Conservation (phyloP, 345 rosid species). For the Eucalyptus erythrocorys region DNA sequence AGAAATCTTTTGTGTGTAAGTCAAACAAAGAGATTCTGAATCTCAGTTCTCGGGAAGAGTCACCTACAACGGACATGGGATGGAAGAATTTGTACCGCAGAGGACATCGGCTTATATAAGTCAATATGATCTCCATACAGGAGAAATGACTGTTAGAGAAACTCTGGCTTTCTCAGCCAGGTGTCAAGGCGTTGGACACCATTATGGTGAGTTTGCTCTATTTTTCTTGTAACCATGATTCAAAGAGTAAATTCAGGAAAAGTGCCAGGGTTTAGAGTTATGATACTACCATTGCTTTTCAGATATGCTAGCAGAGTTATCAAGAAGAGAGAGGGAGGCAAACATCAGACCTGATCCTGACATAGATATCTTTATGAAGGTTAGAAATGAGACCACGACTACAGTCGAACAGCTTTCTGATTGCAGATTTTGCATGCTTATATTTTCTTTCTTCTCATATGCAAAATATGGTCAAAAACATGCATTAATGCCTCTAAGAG, state of each 20-base stretch:
- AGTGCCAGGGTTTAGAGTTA: background rate
- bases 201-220: constrained; percentile 19
- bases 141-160: constrained; percentile 60
- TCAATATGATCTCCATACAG: constrained; percentile 45
- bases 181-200: constrained; percentile 58
- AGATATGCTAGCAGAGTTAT: constrained; percentile 61
- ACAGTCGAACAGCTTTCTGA: background rate
- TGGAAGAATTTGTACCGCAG: constrained; percentile 59
- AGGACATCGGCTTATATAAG: constrained; percentile 53
- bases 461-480: background rate
- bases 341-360: constrained; percentile 86
- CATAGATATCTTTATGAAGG: constrained; percentile 80
- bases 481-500: background rate
- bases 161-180: constrained; percentile 53
- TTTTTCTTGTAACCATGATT: background rate
- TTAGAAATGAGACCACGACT: background rate
- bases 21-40: background rate
- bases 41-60: constrained; percentile 40
- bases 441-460: background rate
- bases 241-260: background rate
- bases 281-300: background rate
- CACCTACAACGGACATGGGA: constrained; percentile 42
- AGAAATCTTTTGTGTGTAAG: background rate
- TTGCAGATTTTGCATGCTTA: background rate
- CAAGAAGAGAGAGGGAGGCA: constrained; percentile 67